Percentiles rank a stretch among this genome's conserved stretches.
Evolutionary conservation across 1,284 basidiomycete species (phyloP).

Genomic region (Austropuccinia psidii): DNA sequence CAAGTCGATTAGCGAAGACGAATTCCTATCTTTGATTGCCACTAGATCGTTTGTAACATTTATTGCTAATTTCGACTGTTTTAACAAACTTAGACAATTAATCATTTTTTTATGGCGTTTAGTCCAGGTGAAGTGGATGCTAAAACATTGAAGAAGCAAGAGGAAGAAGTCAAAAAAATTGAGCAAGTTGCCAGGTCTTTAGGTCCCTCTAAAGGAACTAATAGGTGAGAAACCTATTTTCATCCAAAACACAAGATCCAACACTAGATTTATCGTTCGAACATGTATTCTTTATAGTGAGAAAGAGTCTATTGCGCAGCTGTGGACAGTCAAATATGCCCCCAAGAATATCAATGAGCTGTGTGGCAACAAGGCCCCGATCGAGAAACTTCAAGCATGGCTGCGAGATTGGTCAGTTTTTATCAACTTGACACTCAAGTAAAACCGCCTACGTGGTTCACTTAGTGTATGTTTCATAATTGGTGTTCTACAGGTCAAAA

Average conservation of each 20-base stretch:
- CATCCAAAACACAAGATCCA: background rate
- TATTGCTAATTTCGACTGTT: background rate
- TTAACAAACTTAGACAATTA: no score
- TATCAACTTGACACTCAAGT: background rate
- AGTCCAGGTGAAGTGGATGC: constrained; percentile 56
- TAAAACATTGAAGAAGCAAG: constrained; percentile 70
- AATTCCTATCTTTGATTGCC: constrained; percentile 72
- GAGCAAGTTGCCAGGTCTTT: constrained; percentile 44
- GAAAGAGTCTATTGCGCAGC: constrained; percentile 51
- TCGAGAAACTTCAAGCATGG: constrained; percentile 84
- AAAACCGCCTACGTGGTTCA: background rate
- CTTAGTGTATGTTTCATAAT: background rate
- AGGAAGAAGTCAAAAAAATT: constrained; percentile 62
- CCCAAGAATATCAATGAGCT: constrained; percentile 79
- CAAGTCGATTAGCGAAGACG: constrained; percentile 74
- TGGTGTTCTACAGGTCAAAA: constrained; percentile 55
- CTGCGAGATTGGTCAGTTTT: constrained; percentile 67
- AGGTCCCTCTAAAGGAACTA: constrained; percentile 38
- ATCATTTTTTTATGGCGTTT: background rate
- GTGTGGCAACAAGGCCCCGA: constrained; percentile 84
- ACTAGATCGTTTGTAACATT: constrained; percentile 46
- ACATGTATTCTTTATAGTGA: background rate
- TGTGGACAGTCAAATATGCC: constrained; percentile 96
- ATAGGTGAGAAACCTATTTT: background rate
- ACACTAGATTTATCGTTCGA: background rate